These are phyloP conservation scores for Heterobasidion occidentale DNA, from an alignment of 1,284 basidiomycete genomes.

Conservation along the genomic window DNA sequence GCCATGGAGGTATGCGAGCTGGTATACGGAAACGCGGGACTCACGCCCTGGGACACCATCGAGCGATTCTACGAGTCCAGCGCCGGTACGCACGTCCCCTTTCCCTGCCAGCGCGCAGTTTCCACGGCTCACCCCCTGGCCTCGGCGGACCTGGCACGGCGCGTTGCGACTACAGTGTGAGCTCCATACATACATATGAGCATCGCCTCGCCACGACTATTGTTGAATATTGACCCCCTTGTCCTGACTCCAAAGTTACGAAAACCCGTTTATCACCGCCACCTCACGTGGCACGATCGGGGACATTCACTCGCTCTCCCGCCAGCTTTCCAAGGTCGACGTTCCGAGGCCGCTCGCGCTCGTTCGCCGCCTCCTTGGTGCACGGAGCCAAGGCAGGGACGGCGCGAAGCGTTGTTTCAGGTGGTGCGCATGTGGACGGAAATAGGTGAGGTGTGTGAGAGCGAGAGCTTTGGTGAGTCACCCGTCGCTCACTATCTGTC, in stretches of 20 bases:
- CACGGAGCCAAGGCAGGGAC: conserved; percentile 23
- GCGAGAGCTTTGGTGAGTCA: conserved; percentile 64
- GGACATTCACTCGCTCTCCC: conserved; percentile 56
- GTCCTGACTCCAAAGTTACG: conserved; percentile 38
- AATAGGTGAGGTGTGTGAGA: conserved; percentile 63
- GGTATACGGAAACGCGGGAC: conserved; percentile 47
- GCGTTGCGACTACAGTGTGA: conserved; percentile 11
- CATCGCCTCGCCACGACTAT: not conserved
- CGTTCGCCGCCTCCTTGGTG: conserved; percentile 45
- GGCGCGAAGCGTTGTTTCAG: conserved; percentile 38
- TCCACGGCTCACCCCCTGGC: not conserved
- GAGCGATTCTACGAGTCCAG: conserved; percentile 61
- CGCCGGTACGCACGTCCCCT: conserved; percentile 36
- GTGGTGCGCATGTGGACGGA: conserved; percentile 64
- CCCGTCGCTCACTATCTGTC: not conserved
- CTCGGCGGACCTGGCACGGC: not conserved
- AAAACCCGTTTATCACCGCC: conserved; percentile 68
- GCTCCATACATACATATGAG: conserved; percentile 2
- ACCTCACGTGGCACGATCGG: conserved; percentile 62
- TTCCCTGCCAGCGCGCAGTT: not conserved
- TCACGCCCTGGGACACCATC: conserved; percentile 37
- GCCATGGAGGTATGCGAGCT: conserved; percentile 60
- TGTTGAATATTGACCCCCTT: not conserved
- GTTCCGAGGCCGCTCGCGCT: conserved; percentile 58
- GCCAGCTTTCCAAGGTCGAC: conserved; percentile 48